These are phyloP conservation scores for Jasminum sambac DNA, from an alignment of 257 asterid genomes.

Conservation along the genomic window DNA sequence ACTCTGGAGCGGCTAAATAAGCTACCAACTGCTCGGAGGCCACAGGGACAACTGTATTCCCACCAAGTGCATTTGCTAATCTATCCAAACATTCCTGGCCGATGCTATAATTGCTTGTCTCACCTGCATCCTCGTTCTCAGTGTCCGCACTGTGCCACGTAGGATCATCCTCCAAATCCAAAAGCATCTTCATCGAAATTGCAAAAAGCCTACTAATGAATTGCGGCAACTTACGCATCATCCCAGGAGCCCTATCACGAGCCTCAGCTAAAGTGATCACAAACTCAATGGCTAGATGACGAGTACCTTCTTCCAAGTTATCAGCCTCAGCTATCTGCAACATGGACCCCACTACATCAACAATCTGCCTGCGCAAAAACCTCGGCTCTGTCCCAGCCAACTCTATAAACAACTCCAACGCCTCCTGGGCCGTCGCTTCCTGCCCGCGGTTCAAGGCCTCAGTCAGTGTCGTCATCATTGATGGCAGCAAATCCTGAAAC, in stretches of 20 bases:
- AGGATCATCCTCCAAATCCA: slow-evolving; percentile 91
- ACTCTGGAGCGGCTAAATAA: slow-evolving; percentile 78
- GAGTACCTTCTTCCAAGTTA: slow-evolving; percentile 83
- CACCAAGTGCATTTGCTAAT: slow-evolving; percentile 84
- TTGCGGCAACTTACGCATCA: slow-evolving; percentile 98
- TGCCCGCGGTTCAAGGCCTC: slow-evolving; percentile 84
- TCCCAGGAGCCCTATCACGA: slow-evolving; percentile 96
- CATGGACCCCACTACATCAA: slow-evolving; percentile 93
- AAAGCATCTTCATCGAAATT: slow-evolving; percentile 76
- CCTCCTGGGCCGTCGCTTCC: slow-evolving; percentile 96
- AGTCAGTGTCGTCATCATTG: slow-evolving; percentile 96
- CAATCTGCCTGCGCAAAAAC: slow-evolving; percentile 86
- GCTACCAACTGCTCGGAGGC: slow-evolving; percentile 87
- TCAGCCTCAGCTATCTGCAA: slow-evolving; percentile 92
- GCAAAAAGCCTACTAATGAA: slow-evolving; percentile 80
- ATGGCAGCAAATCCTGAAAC: slow-evolving; percentile 88
- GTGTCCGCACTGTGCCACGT: slow-evolving; percentile 86
- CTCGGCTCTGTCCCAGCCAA: slow-evolving; percentile 94
- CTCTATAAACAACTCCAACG: slow-evolving; percentile 86
- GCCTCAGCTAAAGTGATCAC: slow-evolving; percentile 93
- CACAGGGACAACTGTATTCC: slow-evolving; percentile 90
- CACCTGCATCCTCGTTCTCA: slow-evolving; percentile 97
- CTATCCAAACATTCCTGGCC: slow-evolving; percentile 98
- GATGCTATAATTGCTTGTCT: slow-evolving; percentile 78
- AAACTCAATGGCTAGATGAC: slow-evolving; percentile 92